Conservation (phyloP, 768 basidiomycete species). For the Guyanaporus albipodus region DNA sequence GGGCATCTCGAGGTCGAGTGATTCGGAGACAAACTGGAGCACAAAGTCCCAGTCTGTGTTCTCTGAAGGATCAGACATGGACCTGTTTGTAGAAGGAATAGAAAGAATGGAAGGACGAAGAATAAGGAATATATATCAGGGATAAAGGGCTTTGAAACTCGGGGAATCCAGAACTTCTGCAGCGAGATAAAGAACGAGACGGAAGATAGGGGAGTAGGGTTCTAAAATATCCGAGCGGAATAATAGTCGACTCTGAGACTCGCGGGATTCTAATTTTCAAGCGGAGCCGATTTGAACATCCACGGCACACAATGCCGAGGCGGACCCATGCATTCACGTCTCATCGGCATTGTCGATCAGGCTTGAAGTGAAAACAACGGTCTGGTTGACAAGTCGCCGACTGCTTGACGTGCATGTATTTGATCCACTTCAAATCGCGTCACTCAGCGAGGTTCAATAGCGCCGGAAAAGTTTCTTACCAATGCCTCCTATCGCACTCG, state of each 20-base stretch:
- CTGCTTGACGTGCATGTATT: background rate
- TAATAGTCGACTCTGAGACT: constrained; percentile 4
- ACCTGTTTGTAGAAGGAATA: background rate
- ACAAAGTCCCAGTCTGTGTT: constrained; percentile 58
- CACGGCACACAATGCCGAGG: constrained; percentile 15
- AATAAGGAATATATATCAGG: background rate
- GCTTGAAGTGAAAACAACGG: background rate
- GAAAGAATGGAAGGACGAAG: background rate
- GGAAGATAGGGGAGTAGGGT: constrained; percentile 20
- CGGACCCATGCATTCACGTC: no score
- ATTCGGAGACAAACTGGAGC: constrained; percentile 53
- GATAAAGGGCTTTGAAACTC: background rate
- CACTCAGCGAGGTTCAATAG: background rate
- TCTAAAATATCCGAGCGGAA: background rate
- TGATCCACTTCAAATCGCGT: background rate
- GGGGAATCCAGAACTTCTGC: background rate
- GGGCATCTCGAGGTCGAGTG: constrained; percentile 34
- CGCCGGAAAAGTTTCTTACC: constrained; percentile 11
- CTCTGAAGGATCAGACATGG: constrained; percentile 36
- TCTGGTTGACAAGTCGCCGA: background rate
- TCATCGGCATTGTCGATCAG: no score
- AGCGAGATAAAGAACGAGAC: background rate
- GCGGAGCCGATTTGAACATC: constrained; percentile 17
- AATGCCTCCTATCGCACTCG: background rate
- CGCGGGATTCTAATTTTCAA: constrained; percentile 11